A percentile compares a stretch with the other conserved stretches of the same genome.
phyloP scores from a whole-genome alignment of 805 yeast genomes.

The Yueomyces sinensis region DNA sequence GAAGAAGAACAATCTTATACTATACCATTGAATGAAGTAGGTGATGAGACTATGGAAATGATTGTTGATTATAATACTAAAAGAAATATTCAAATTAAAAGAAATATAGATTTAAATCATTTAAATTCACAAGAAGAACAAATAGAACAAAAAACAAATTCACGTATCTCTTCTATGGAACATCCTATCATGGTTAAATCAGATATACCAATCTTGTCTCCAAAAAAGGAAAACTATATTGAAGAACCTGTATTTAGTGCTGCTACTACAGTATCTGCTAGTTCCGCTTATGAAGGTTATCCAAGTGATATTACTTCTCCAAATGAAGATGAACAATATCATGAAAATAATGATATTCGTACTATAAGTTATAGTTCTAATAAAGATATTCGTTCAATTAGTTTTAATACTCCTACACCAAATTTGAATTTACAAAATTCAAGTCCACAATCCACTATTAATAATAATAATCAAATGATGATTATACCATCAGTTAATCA shows the following conservation, averaged over 20 bases:
- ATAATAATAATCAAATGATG: too few species aligned
- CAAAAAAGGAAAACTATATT: not conserved
- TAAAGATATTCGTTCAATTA: too few species aligned
- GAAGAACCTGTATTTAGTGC: not conserved
- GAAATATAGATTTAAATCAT: not conserved
- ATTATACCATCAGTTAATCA: too few species aligned
- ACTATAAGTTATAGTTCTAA: too few species aligned
- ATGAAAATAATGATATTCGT: too few species aligned
- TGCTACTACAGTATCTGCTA: not conserved
- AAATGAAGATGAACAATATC: not conserved
- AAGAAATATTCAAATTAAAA: not conserved
- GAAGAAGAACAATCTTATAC: constrained; percentile 3
- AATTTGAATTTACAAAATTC: too few species aligned
- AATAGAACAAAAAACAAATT: not conserved
- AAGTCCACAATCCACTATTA: too few species aligned
- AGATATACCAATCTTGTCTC: not conserved
- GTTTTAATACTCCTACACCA: too few species aligned
- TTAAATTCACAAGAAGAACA: not conserved
- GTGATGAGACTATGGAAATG: constrained; percentile 23
- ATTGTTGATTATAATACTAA: constrained; percentile 17
- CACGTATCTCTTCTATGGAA: not conserved
- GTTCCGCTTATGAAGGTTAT: not conserved
- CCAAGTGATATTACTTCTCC: not conserved
- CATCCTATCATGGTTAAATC: not conserved
- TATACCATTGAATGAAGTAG: constrained; percentile 18